Evolutionary conservation across 371 early-diverging fungal genomes (phyloP).

Genomic region (Smittium culicis): DNA sequence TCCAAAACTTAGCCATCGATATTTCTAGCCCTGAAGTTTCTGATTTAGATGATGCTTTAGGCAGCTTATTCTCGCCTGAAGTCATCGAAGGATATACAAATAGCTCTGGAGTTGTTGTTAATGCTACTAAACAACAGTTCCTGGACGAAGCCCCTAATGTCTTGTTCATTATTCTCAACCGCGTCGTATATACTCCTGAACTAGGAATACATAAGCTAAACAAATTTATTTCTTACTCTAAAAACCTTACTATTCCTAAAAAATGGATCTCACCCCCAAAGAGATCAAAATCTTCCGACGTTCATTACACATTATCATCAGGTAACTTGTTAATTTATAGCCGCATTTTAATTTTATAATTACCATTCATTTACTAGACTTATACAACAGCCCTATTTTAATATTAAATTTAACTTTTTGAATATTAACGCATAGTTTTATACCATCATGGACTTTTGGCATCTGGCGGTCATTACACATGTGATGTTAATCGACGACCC

Average conservation of each 20-base stretch:
- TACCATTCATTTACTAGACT: no score
- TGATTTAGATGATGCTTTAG: conserved; percentile 74
- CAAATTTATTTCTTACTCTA: conserved; percentile 64
- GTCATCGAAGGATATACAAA: conserved; percentile 50
- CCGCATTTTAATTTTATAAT: conserved; percentile 15
- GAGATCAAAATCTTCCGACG: not conserved
- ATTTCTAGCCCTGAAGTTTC: conserved; percentile 46
- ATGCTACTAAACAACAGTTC: conserved; percentile 70
- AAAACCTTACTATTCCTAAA: conserved; percentile 41
- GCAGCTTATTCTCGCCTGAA: conserved; percentile 58
- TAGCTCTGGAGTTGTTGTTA: conserved; percentile 36
- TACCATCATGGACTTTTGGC: conserved; percentile 88
- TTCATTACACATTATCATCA: not conserved
- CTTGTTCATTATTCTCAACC: conserved; percentile 85
- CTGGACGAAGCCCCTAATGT: conserved; percentile 81
- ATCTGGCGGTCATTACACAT: conserved; percentile 93
- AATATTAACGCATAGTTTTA: conserved; percentile 40
- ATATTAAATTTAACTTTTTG: no score
- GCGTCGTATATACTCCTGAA: conserved; percentile 70
- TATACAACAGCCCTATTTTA: no score
- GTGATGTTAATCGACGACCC: conserved; percentile 60
- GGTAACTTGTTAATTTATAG: not conserved
- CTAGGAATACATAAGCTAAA: conserved; percentile 64
- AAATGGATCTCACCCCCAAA: conserved; percentile 17
- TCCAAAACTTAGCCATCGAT: conserved; percentile 74